A percentile compares a stretch with the other conserved stretches of the same genome.
These are phyloP conservation scores for Epichloe sylvatica DNA, from an alignment of 2,329 filamentous ascomycete species.

Conservation along the genomic window DNA sequence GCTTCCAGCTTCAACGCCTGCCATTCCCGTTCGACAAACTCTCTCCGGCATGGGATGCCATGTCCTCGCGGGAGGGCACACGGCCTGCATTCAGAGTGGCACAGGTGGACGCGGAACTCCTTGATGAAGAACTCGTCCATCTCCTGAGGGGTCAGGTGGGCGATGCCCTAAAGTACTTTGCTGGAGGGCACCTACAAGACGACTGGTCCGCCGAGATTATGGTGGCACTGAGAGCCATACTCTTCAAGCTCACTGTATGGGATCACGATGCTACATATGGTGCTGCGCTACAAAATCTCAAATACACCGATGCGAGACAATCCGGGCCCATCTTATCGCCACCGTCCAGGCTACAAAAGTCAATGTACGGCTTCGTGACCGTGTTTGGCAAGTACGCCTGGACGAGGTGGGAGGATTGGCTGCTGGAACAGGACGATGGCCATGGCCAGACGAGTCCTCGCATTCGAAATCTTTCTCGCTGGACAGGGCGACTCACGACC, in stretches of 20 bases:
- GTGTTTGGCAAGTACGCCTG: constrained; percentile 82
- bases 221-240: constrained; percentile 56
- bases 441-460: constrained; percentile 46
- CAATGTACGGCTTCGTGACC: constrained; percentile 68
- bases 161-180: constrained; percentile 78
- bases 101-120: constrained; percentile 86
- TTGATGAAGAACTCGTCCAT: constrained; percentile 85
- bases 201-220: constrained; percentile 81
- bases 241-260: constrained; percentile 96
- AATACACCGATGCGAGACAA: constrained; percentile 71
- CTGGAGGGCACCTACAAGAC: constrained; percentile 59
- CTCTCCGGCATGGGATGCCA: constrained; percentile 51
- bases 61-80: constrained; percentile 64
- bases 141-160: constrained; percentile 74
- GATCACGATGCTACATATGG: constrained; percentile 93
- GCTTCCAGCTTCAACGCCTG: constrained; percentile 41
- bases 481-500: constrained; percentile 57
- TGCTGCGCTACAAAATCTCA: constrained; percentile 79
- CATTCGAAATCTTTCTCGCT: constrained; percentile 44
- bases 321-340: constrained; percentile 47
- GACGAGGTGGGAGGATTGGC: constrained; percentile 82
- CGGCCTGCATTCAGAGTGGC: constrained; percentile 82
- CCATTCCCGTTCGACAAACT: constrained; percentile 50
- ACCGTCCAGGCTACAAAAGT: constrained; percentile 73
- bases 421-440: constrained; percentile 62